Percentiles rank a stretch among this genome's conserved stretches.
Conservation (phyloP, 2,329 filamentous ascomycete species). For the Fusarium denticulatum region DNA sequence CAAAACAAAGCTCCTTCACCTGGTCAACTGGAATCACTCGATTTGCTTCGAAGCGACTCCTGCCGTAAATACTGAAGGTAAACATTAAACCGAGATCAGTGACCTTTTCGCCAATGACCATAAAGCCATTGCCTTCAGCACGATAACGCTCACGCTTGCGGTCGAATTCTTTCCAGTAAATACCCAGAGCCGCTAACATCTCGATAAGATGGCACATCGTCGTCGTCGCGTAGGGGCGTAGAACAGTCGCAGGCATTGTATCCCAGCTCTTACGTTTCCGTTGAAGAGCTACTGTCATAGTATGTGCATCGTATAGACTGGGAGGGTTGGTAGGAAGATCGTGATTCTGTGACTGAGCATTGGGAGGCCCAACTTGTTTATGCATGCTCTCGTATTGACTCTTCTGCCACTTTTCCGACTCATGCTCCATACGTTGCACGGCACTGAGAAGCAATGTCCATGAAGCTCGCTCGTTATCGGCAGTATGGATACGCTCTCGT, state of each 20-base stretch:
- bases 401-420: conserved; percentile 59
- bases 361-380: conserved; percentile 35
- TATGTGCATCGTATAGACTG: conserved; percentile 48
- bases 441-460: conserved; percentile 63
- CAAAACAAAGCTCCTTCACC: conserved; percentile 66
- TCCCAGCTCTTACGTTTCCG: conserved; percentile 61
- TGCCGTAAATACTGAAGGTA: conserved; percentile 61
- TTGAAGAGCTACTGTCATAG: conserved; percentile 58
- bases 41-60: conserved; percentile 58
- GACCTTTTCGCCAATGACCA: conserved; percentile 58
- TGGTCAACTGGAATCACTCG: conserved; percentile 63
- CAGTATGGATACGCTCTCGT: conserved; percentile 59
- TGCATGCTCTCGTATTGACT: conserved; percentile 45
- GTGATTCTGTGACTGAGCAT: conserved; percentile 9
- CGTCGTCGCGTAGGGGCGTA: conserved; percentile 62
- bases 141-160: conserved; percentile 60
- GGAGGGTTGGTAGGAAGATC: conserved; percentile 41
- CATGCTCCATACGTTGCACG: conserved; percentile 60
- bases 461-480: conserved; percentile 65
- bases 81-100: conserved; percentile 65
- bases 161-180: conserved; percentile 70
- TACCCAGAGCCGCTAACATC: conserved; percentile 62
- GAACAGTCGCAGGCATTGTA: conserved; percentile 59
- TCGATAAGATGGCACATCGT: conserved; percentile 66
- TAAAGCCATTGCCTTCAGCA: conserved; percentile 66